Evolutionary conservation across 106 monocot species (phyloP).

Genomic region (Platanthera guangdongensis): DNA sequence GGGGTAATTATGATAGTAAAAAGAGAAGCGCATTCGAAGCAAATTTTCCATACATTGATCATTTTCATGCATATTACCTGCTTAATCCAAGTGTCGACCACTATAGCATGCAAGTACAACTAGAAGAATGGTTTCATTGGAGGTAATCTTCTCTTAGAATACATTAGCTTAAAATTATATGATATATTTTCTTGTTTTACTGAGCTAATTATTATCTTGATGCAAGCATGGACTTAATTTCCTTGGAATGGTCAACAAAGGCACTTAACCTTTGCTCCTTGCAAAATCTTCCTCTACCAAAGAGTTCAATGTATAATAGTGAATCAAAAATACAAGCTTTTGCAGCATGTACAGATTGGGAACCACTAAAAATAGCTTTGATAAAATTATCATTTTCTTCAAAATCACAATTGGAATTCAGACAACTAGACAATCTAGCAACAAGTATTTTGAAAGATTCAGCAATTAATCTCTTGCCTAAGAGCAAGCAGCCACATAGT

Average conservation of each 20-base stretch:
- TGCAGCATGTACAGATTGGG: slow-evolving; percentile 31
- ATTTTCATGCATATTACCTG: slow-evolving; percentile 56
- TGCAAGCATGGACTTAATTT: too few relatives aligned
- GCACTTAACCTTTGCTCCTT: slow-evolving; percentile 45
- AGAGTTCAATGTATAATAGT: slow-evolving; percentile 42
- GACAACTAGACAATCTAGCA: slow-evolving; percentile 20
- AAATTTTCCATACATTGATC: slow-evolving; percentile 49
- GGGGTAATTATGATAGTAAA: slow-evolving; percentile 14
- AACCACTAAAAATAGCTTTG: slow-evolving; percentile 44
- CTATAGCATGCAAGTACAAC: too few relatives aligned
- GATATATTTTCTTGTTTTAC: too few relatives aligned
- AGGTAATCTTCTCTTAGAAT: too few relatives aligned
- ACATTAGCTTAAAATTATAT: too few relatives aligned
- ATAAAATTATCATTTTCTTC: slow-evolving; percentile 35
- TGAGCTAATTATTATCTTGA: too few relatives aligned
- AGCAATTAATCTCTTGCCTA: slow-evolving; percentile 29
- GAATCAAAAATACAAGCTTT: slow-evolving; percentile 62
- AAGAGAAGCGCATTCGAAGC: background rate
- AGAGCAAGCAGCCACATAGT: slow-evolving; percentile 82
- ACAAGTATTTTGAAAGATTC: slow-evolving; percentile 24
- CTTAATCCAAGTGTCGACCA: too few relatives aligned
- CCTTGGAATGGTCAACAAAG: too few relatives aligned
- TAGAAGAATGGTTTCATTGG: too few relatives aligned
- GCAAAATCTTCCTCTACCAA: slow-evolving; percentile 64
- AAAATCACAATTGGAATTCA: slow-evolving; percentile 37